Evolutionary conservation across 257 asterid species (phyloP).

Genomic region (Solanum phureja): DNA sequence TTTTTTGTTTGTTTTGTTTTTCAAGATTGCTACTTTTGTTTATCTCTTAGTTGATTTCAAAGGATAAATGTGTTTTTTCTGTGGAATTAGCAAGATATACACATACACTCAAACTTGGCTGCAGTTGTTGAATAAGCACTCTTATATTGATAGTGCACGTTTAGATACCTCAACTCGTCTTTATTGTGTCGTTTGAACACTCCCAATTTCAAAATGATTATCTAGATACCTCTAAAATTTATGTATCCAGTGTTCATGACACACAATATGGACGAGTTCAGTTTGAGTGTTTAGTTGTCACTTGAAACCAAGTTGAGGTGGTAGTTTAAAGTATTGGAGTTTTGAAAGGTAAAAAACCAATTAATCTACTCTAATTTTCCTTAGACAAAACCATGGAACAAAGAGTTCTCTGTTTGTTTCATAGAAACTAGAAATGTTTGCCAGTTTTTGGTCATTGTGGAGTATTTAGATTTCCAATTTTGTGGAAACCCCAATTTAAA

Average conservation of each 20-base stretch:
- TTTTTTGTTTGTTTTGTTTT: background rate
- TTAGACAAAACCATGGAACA: background rate
- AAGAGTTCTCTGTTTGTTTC: background rate
- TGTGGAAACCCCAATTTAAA: background rate
- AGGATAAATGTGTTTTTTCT: background rate
- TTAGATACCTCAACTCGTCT: background rate
- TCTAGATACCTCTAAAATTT: background rate
- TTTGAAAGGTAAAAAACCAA: background rate
- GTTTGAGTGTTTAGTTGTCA: background rate
- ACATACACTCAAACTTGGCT: background rate
- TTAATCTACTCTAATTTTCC: background rate
- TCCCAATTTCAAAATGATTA: background rate
- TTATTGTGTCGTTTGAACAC: background rate
- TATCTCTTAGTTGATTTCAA: background rate
- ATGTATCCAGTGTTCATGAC: background rate
- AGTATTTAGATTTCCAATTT: background rate
- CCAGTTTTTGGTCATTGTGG: background rate
- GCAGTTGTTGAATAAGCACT: background rate
- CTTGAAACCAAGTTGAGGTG: background rate
- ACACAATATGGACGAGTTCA: background rate
- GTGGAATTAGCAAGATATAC: background rate
- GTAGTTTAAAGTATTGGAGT: background rate
- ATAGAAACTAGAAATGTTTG: background rate
- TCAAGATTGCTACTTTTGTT: background rate
- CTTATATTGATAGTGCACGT: too few relatives aligned